phyloP scores from a whole-genome alignment of 108 stramenopile species.

The Phaeodactylum tricornutum region DNA sequence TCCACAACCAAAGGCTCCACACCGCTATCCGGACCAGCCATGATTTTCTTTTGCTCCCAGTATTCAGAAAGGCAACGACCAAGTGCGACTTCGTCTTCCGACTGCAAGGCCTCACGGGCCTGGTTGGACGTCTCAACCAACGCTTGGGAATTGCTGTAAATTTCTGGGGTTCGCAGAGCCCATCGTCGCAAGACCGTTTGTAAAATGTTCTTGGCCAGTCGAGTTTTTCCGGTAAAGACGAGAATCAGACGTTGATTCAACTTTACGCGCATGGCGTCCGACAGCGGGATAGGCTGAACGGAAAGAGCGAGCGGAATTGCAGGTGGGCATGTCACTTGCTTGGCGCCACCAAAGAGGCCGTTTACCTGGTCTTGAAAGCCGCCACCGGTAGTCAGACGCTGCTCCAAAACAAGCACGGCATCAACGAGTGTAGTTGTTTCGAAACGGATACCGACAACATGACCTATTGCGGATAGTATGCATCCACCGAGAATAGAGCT shows the following conservation, averaged over 20 bases:
- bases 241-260: conserved; percentile 48
- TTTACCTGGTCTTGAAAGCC: conserved; percentile 89
- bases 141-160: conserved; percentile 42
- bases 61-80: conserved; percentile 48
- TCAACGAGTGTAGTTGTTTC: conserved; percentile 23
- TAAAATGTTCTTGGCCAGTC: conserved; percentile 78
- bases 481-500: conserved; percentile 73
- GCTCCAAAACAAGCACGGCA: conserved; percentile 59
- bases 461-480: conserved; percentile 40
- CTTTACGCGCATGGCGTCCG: conserved; percentile 4
- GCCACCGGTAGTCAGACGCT: conserved; percentile 71
- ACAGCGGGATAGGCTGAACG: conserved; percentile 23
- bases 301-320: conserved; percentile 32
- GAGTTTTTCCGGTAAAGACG: conserved; percentile 58
- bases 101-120: conserved; percentile 29
- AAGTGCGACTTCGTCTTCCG: conserved; percentile 38
- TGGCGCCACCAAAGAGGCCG: conserved; percentile 52
- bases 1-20: conserved; percentile 42
- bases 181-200: conserved; percentile 64
- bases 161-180: conserved; percentile 46
- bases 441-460: conserved; percentile 33
- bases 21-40: conserved; percentile 69
- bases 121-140: conserved; percentile 43
- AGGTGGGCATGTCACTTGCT: conserved; percentile 32
- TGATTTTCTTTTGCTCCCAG: conserved; percentile 65